A percentile compares a stretch with the other conserved stretches of the same genome.
Evolutionary conservation across 352 stramenopile genomes (phyloP).

Genomic region (Globisporangium middletonii): DNA sequence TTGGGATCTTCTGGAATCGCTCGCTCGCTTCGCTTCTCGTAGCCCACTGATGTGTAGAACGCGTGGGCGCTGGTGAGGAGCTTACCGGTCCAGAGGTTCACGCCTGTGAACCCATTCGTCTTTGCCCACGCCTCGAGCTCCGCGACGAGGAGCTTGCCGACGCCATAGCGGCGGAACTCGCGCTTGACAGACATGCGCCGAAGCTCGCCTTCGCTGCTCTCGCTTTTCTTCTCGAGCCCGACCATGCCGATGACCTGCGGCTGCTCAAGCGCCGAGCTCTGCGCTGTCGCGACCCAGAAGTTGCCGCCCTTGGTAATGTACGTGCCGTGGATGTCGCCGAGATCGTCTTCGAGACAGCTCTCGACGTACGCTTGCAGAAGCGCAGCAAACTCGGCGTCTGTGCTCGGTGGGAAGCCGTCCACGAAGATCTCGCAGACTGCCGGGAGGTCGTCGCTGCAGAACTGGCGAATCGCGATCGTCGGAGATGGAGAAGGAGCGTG

Average conservation of each 20-base stretch:
- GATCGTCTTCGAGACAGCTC: slow-evolving; percentile 4
- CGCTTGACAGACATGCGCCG: slow-evolving; percentile 35
- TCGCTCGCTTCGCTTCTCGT: slow-evolving; percentile 15
- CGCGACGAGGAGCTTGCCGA: slow-evolving; percentile 29
- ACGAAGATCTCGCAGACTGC: slow-evolving; percentile 7
- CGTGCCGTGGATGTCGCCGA: slow-evolving; percentile 4
- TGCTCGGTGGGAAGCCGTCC: slow-evolving; percentile 8
- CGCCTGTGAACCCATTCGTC: slow-evolving; percentile 18
- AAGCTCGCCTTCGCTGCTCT: slow-evolving; percentile 27
- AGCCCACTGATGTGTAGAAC: slow-evolving; percentile 36
- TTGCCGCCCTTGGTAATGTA: slow-evolving; percentile 21
- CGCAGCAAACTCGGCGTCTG: background rate
- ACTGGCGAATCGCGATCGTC: slow-evolving; percentile 12
- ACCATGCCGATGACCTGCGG: slow-evolving; percentile 33
- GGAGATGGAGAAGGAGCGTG: background rate
- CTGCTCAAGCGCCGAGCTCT: background rate
- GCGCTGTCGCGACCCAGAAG: slow-evolving; percentile 26
- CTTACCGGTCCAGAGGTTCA: slow-evolving; percentile 29
- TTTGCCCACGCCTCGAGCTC: slow-evolving; percentile 38
- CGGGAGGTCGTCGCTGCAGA: slow-evolving; percentile 1
- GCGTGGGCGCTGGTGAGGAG: slow-evolving; percentile 25
- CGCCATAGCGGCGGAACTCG: slow-evolving; percentile 27
- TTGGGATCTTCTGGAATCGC: slow-evolving; percentile 27
- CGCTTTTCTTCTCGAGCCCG: slow-evolving; percentile 25
- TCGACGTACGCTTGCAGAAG: slow-evolving; percentile 3